phyloP scores from a whole-genome alignment of 345 rosid genomes.

The Leavenworthia alabamica region DNA sequence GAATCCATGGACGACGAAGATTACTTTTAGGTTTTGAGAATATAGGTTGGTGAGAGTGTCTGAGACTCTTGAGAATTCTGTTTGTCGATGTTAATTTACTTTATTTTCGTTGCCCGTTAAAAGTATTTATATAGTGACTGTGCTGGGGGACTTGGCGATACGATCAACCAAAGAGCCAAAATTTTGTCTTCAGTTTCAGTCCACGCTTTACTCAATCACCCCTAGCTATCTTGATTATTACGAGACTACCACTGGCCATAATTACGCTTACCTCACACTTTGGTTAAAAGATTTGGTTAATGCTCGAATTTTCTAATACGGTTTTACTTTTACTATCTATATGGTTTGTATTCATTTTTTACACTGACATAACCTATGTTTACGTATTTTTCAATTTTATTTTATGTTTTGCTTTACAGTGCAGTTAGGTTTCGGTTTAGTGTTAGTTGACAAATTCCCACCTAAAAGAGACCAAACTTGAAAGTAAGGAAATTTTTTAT shows the following conservation, averaged over 20 bases:
- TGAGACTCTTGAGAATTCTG: background rate
- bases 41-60: constrained; percentile 23
- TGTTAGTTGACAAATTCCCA: background rate
- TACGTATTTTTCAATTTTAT: background rate
- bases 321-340: background rate
- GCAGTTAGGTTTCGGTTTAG: background rate
- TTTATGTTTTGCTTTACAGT: background rate
- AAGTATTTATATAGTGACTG: constrained; percentile 31
- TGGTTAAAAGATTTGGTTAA: background rate
- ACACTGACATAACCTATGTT: background rate
- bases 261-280: background rate
- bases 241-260: background rate
- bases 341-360: background rate
- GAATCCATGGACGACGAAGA: constrained; percentile 61
- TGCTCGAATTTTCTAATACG: background rate
- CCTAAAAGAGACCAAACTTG: background rate
- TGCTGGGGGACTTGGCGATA: constrained; percentile 36
- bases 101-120: background rate
- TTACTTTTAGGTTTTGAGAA: constrained; percentile 12
- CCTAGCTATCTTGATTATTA: background rate
- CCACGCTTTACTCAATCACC: background rate
- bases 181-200: constrained; percentile 8
- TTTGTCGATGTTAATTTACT: background rate
- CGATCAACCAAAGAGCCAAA: constrained; percentile 25
- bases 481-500: background rate